phyloP scores from a whole-genome alignment of 192 early-diverging fungal genomes.

The Umbelopsis ramanniana region DNA sequence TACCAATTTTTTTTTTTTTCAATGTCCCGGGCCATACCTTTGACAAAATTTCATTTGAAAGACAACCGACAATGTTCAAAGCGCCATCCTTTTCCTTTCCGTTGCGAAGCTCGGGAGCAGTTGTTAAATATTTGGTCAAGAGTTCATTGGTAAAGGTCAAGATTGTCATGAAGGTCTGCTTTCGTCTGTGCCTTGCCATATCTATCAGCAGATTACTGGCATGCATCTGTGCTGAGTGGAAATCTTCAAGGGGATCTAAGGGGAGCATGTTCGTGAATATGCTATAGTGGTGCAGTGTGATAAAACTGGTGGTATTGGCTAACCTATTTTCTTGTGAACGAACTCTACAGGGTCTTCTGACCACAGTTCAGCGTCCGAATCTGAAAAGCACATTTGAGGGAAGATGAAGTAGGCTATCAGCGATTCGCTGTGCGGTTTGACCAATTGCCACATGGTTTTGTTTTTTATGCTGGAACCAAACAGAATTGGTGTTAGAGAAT shows the following conservation, averaged over 20 bases:
- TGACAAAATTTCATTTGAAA: slow-evolving; percentile 69
- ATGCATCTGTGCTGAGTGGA: slow-evolving; percentile 71
- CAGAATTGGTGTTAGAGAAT: background rate
- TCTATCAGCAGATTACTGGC: slow-evolving; percentile 78
- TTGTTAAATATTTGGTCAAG: slow-evolving; percentile 65
- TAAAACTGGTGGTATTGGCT: background rate
- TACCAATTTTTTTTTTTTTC: too few species aligned
- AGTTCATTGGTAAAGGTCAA: slow-evolving; percentile 78
- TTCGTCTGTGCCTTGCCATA: slow-evolving; percentile 75
- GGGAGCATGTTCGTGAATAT: background rate
- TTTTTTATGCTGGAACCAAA: slow-evolving; percentile 68
- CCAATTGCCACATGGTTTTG: slow-evolving; percentile 86
- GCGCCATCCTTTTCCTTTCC: slow-evolving; percentile 89
- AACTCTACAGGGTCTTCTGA: slow-evolving; percentile 92
- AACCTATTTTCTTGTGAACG: slow-evolving; percentile 74
- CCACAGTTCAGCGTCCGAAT: slow-evolving; percentile 89
- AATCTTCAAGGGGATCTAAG: slow-evolving; percentile 83
- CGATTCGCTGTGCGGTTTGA: slow-evolving; percentile 83
- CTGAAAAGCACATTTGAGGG: slow-evolving; percentile 88
- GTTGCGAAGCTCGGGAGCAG: slow-evolving; percentile 64
- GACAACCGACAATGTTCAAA: slow-evolving; percentile 78
- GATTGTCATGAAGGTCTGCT: slow-evolving; percentile 79
- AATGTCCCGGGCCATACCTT: slow-evolving; percentile 25
- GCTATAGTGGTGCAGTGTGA: background rate
- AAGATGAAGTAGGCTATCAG: slow-evolving; percentile 88